Percentiles rank a stretch among this genome's conserved stretches.
Evolutionary conservation across 2,329 filamentous ascomycete genomes (phyloP).

Genomic region (Endoconidiophora polonica): DNA sequence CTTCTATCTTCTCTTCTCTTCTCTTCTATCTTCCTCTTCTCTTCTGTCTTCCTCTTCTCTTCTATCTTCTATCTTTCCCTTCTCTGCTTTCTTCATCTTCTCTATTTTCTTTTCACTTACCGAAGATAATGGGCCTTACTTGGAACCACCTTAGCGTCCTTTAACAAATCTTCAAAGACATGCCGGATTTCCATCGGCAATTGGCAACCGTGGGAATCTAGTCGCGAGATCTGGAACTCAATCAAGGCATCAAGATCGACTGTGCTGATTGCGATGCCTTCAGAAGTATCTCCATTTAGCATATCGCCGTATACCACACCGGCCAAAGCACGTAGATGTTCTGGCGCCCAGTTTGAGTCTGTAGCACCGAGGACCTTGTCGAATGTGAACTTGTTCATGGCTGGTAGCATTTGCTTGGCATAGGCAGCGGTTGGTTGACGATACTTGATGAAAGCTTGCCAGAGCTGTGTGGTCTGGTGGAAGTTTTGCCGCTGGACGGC

Average conservation of each 20-base stretch:
- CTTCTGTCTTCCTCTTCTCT: background rate
- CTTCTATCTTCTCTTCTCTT: too few relatives aligned
- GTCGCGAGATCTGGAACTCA: constrained; percentile 74
- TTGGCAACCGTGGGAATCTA: constrained; percentile 73
- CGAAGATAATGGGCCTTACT: constrained; percentile 61
- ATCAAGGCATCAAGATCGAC: constrained; percentile 68
- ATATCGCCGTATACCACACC: constrained; percentile 36
- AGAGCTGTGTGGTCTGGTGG: constrained; percentile 59
- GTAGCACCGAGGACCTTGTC: constrained; percentile 39
- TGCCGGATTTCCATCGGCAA: constrained; percentile 57
- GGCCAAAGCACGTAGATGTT: constrained; percentile 28
- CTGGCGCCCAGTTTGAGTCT: constrained; percentile 30
- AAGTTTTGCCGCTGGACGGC: constrained; percentile 74
- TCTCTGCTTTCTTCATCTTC: too few relatives aligned
- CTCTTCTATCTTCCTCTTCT: background rate
- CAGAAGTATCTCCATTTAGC: constrained; percentile 26
- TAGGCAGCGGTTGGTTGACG: constrained; percentile 55
- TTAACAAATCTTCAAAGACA: constrained; percentile 53
- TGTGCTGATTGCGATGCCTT: constrained; percentile 42
- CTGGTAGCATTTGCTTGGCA: constrained; percentile 45
- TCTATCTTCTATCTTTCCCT: background rate
- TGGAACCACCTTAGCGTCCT: constrained; percentile 50
- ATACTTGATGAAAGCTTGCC: constrained; percentile 70
- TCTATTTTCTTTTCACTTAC: constrained; percentile 21
- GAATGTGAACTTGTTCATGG: constrained; percentile 39